Evolutionary conservation across 2,329 filamentous ascomycete species (phyloP), one percentile per base, ranked within the genome.

Genomic region (Aspergillus proliferans): DNA sequence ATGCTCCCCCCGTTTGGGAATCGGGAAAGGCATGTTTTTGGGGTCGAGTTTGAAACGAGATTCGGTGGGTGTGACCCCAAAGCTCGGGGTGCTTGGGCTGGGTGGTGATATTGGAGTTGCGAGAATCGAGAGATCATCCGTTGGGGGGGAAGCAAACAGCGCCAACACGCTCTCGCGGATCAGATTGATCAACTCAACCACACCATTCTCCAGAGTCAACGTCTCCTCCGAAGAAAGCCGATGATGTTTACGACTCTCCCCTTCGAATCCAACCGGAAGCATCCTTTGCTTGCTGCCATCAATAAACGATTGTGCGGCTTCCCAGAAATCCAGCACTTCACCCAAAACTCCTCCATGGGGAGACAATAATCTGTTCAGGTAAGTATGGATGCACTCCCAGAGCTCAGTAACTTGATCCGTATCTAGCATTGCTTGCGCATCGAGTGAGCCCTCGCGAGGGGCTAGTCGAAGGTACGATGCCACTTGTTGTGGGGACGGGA

Each of bases 251-350:
- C 82, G 80, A 48, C 89, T 95, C 62, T 90, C 85, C 19, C 86
- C 87, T 52, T 92, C 87, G 61, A 89, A 87, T 7, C 89, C 91
- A 38, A 80, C 76, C 0, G 93, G 92, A 47, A 98, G 74, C 12
- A 81, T 81, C 54, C 81, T 83, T 65, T 97, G 92, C 22, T 87
- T 86, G 55, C 82, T 88, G 15, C 91, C 92, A 42, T 89, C 84
- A 50, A 97, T 86, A 65, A 98, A 98, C 0, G 87, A 87, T 60
- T 94, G 85, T 0, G 91, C 85, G 12, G 85, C 93, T 56, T 95
- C 88, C 89, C 92, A 96, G 67, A 95, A 97, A 55, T 95, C 90
- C 15, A 95, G 72, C 1, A 97, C 81, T 66, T 98, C 93, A 0
- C 89, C 90, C 5, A 98, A 75, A 14, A 97, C 78, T 3, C 93